Base-by-base conservation (phyloP, 148 eudicot species). In the Amaranthus hypochondriacus region DNA sequence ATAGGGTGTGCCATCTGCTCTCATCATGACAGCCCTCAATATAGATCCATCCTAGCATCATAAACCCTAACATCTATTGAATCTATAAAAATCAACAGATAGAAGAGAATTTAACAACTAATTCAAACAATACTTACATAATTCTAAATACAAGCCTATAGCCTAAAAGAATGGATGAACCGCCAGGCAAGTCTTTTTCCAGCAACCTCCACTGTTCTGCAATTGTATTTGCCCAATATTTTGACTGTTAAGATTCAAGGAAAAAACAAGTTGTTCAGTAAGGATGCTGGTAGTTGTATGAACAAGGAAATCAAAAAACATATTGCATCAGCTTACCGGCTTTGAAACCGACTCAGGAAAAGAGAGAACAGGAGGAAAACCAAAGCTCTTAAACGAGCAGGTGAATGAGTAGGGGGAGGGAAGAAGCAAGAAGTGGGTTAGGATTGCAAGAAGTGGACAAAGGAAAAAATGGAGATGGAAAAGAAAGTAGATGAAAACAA, bases 1-100 rank as follows among this genome's bases (percentile, higher is more conserved):
- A 70, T 90, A 90, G 14, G 98, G 96, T 69, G 96, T 90, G 61
- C 96, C 98, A 56, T 89, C 90, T n/a, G 96, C 93, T 74, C 96
- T 96, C 57, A 93, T 52, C 72, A 93, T 90, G 9, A 78, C 93
- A 54, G 96, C 98, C 82, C 96, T 89, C 81, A 93, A 66, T 18
- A 18, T 68, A 93, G 86, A 67, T 93, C 98, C 89, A 93, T 89
- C 76, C 96, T 84, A 64, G 90, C 81, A 76, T 93, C 98, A 71
- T 81, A 90, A 6, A 84, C 92, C 87, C 98, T 82, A 64, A 90
- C 98, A 81, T 71, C 84, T 76, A 93, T 89, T 5, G 81, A 82
- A 80, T 89, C 98, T 93, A 83, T 50, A 78, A 62, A 67, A 66
- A 8, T 72, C 72, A 58, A 48, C 3, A 66, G 62, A 47, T 60